phyloP scores from a whole-genome alignment of 108 stramenopile genomes.

The Ochromonas danica region DNA sequence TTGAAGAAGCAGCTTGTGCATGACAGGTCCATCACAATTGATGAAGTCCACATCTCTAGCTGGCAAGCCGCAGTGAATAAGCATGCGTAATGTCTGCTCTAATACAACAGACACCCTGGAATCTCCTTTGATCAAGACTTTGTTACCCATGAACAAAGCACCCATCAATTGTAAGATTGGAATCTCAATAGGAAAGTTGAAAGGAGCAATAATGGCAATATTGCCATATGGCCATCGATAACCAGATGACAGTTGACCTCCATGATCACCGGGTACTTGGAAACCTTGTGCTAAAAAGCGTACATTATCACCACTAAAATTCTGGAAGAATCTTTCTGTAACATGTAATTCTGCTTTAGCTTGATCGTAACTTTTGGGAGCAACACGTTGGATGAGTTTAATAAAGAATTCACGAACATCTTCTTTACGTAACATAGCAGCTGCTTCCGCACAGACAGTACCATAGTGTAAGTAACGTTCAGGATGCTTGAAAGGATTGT shows the following conservation, averaged over 20 bases:
- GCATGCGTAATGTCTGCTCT: constrained; percentile 84
- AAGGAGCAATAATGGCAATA: constrained; percentile 86
- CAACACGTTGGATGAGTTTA: constrained; percentile 77
- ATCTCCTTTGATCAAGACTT: constrained; percentile 68
- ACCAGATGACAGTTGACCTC: constrained; percentile 81
- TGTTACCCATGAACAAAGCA: constrained; percentile 97
- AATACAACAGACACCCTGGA: constrained; percentile 72
- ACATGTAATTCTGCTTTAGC: constrained; percentile 76
- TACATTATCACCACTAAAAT: constrained; percentile 86
- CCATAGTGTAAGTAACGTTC: constrained; percentile 80
- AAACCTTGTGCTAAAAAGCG: constrained; percentile 81
- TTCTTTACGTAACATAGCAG: constrained; percentile 65
- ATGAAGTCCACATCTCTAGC: constrained; percentile 80
- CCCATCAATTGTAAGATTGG: constrained; percentile 88
- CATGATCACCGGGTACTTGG: constrained; percentile 85
- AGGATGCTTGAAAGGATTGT: constrained; percentile 79
- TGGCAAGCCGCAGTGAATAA: constrained; percentile 87
- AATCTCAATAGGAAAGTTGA: constrained; percentile 81
- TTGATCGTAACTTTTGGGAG: constrained; percentile 89
- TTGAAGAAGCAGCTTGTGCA: constrained; percentile 70
- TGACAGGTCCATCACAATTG: constrained; percentile 80
- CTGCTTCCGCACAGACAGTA: constrained; percentile 61
- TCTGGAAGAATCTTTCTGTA: constrained; percentile 76
- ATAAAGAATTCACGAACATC: constrained; percentile 84
- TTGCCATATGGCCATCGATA: constrained; percentile 96